These are phyloP conservation scores for Gloeostereum incarnatum DNA, from an alignment of 768 basidiomycete genomes.

Conservation along the genomic window DNA sequence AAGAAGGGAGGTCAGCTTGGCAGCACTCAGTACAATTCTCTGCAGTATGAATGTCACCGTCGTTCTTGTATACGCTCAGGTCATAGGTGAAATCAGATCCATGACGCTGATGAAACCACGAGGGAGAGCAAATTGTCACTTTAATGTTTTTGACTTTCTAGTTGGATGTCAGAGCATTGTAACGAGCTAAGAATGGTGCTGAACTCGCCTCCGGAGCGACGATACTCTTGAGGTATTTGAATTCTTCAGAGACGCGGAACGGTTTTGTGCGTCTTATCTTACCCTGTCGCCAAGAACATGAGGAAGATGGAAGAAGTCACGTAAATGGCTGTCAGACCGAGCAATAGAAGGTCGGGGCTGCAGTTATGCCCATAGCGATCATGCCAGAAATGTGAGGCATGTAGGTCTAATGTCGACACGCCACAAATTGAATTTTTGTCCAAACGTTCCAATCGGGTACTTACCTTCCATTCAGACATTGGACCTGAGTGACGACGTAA, in stretches of 20 bases:
- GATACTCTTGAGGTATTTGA: constrained; percentile 47
- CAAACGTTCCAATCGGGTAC: neutral
- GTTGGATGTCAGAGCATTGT: neutral
- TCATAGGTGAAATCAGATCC: constrained; percentile 51
- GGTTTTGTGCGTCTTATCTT: constrained; percentile 55
- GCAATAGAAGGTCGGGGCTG: constrained; percentile 32
- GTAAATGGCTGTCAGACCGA: constrained; percentile 18
- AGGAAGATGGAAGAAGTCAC: constrained; percentile 17
- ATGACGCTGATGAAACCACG: constrained; percentile 64
- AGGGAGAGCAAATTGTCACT: constrained; percentile 61
- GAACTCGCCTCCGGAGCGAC: constrained; percentile 41
- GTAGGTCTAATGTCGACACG: constrained; percentile 26
- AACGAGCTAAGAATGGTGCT: neutral
- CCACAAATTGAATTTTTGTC: neutral
- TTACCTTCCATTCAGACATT: constrained; percentile 42
- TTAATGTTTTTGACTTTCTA: constrained; percentile 63
- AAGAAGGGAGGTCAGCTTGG: constrained; percentile 1
- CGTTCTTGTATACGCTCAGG: constrained; percentile 47
- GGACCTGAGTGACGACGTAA: constrained; percentile 21
- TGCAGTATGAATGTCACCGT: constrained; percentile 30
- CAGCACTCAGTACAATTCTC: constrained; percentile 1
- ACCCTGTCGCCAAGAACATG: constrained; percentile 23
- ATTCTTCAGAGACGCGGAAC: constrained; percentile 57
- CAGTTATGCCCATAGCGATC: constrained; percentile 27
- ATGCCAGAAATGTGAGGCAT: constrained; percentile 37